These are phyloP conservation scores for Williopsis jadinii DNA, from an alignment of 1,139 yeast genomes.

Conservation along the genomic window DNA sequence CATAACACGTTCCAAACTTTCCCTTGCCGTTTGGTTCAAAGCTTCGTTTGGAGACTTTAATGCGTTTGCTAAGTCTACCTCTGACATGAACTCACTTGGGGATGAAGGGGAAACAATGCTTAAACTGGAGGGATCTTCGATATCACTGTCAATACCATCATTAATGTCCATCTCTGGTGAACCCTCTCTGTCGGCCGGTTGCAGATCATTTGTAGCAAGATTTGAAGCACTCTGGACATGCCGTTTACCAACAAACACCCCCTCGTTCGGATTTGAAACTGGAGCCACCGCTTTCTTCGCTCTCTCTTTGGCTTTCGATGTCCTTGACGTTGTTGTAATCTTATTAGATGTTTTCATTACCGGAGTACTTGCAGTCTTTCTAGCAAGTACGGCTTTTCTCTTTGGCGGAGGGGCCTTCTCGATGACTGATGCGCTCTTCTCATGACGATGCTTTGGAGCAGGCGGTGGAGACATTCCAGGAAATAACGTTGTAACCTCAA, in stretches of 20 bases:
- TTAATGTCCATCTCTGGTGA: slow-evolving; percentile 24
- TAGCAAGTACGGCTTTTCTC: slow-evolving; percentile 14
- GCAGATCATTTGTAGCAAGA: not conserved
- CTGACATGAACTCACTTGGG: slow-evolving; percentile 35
- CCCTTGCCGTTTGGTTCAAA: slow-evolving; percentile 16
- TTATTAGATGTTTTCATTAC: slow-evolving; percentile 19
- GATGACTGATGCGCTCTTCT: slow-evolving; percentile 20
- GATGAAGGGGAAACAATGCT: slow-evolving; percentile 22
- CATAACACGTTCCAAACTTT: slow-evolving; percentile 18
- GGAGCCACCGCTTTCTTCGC: slow-evolving; percentile 33
- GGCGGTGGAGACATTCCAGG: slow-evolving; percentile 71
- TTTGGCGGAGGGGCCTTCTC: slow-evolving; percentile 7
- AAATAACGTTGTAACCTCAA: slow-evolving; percentile 52
- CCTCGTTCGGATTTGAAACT: slow-evolving; percentile 17
- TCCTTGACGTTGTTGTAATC: not conserved
- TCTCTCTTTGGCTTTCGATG: slow-evolving; percentile 37
- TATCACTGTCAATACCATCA: slow-evolving; percentile 33
- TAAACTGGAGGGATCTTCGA: slow-evolving; percentile 20
- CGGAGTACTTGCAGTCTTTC: slow-evolving; percentile 20
- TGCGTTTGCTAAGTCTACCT: slow-evolving; percentile 34
- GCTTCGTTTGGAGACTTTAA: slow-evolving; percentile 23
- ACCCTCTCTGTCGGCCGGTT: slow-evolving; percentile 1
- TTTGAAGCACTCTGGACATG: slow-evolving; percentile 1
- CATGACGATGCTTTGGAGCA: slow-evolving; percentile 76
- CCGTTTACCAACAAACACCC: slow-evolving; percentile 18